These are phyloP conservation scores for Flaveria ramosissima DNA, from an alignment of 129 eudicot genomes.

Conservation along the genomic window DNA sequence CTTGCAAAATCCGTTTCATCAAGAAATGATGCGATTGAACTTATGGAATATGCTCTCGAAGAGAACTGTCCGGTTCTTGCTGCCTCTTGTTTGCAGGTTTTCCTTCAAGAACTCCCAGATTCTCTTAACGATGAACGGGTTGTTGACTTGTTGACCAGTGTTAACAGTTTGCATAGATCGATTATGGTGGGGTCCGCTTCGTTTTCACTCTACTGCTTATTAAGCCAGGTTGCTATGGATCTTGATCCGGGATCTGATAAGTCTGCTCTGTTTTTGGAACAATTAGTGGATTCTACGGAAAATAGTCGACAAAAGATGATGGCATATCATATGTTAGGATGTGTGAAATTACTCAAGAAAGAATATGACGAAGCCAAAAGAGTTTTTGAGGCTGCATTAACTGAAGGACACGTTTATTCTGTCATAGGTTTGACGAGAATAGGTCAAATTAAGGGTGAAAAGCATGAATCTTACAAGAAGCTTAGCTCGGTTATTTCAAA, in stretches of 20 bases:
- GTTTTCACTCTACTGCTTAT: slow-evolving; percentile 79
- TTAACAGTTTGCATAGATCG: slow-evolving; percentile 51
- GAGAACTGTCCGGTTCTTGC: slow-evolving; percentile 84
- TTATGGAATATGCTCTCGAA: slow-evolving; percentile 87
- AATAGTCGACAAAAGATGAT: slow-evolving; percentile 61
- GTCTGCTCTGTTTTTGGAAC: slow-evolving; percentile 60
- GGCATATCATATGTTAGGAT: slow-evolving; percentile 80
- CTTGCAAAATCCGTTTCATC: slow-evolving; percentile 73
- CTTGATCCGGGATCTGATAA: slow-evolving; percentile 69
- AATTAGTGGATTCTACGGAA: slow-evolving; percentile 58
- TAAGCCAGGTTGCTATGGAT: slow-evolving; percentile 78
- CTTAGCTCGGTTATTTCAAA: slow-evolving; percentile 65
- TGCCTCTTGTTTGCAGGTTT: slow-evolving; percentile 88
- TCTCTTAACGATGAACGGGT: slow-evolving; percentile 60
- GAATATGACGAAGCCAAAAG: slow-evolving; percentile 75
- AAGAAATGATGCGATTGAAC: slow-evolving; percentile 79
- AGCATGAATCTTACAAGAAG: slow-evolving; percentile 51
- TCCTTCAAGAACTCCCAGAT: slow-evolving; percentile 82
- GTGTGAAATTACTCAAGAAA: slow-evolving; percentile 68
- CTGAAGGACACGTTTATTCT: slow-evolving; percentile 82
- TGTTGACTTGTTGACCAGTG: slow-evolving; percentile 58
- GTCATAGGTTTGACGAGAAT: slow-evolving; percentile 83
- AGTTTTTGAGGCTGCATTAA: slow-evolving; percentile 62
- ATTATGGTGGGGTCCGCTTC: slow-evolving; percentile 80
- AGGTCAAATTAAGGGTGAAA: slow-evolving; percentile 63